Conservation (phyloP, 768 basidiomycete genomes). For the Suillus tomentosus region DNA sequence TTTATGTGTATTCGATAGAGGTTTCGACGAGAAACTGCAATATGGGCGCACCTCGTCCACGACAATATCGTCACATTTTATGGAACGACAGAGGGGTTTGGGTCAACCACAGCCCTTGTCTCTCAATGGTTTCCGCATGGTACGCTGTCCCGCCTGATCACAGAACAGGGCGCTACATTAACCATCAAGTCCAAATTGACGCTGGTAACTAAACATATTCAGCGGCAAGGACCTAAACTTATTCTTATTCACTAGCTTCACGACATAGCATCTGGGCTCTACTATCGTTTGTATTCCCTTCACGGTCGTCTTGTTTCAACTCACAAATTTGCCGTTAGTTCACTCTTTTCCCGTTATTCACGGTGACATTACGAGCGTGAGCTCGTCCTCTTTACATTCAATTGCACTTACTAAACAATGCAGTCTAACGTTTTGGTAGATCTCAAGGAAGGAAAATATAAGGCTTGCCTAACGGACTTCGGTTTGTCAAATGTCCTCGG, state of each 20-base stretch:
- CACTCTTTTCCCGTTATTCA: conserved; percentile 3
- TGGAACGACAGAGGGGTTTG: conserved; percentile 19
- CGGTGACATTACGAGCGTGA: conserved; percentile 10
- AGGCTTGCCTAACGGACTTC: conserved; percentile 43
- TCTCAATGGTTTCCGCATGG: conserved; percentile 16
- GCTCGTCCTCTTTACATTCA: background rate
- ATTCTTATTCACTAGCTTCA: conserved; percentile 6
- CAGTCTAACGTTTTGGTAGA: conserved; percentile 47
- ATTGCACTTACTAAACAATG: background rate
- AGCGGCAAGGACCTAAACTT: no score
- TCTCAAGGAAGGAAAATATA: conserved; percentile 28
- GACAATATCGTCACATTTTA: conserved; percentile 21
- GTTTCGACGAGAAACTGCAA: conserved; percentile 19
- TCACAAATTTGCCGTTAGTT: background rate
- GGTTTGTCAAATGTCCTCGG: conserved; percentile 41
- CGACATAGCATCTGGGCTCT: conserved; percentile 3
- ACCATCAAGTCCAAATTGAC: conserved; percentile 13
- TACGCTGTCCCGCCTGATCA: conserved; percentile 11
- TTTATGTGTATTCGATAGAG: conserved; percentile 6
- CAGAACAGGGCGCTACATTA: conserved; percentile 11
- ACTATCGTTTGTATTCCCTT: background rate
- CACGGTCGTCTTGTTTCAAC: background rate
- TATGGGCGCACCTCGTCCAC: conserved; percentile 21
- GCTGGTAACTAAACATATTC: conserved; percentile 14
- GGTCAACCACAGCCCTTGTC: conserved; percentile 20